phyloP scores from a whole-genome alignment of 768 basidiomycete species.

The Lactifluus rugatus region DNA sequence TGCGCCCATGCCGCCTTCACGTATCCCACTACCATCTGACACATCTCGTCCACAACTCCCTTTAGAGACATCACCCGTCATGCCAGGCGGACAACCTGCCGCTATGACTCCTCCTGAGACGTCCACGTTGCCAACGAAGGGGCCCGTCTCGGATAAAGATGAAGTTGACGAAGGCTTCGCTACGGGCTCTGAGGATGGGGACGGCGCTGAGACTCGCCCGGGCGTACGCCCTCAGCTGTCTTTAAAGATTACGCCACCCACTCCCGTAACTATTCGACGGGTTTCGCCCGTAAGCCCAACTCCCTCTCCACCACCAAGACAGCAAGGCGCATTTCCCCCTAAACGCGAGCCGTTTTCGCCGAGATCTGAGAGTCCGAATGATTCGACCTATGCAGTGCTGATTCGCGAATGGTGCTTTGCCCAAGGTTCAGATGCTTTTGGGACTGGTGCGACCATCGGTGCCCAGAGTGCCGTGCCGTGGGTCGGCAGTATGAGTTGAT shows the following conservation, averaged over 20 bases:
- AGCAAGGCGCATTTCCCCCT: slow-evolving; percentile 12
- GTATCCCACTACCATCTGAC: background rate
- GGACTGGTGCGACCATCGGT: background rate
- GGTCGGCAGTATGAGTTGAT: slow-evolving; percentile 14
- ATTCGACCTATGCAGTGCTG: slow-evolving; percentile 16
- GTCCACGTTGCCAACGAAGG: background rate
- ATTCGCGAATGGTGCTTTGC: slow-evolving; percentile 22
- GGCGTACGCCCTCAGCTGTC: slow-evolving; percentile 11
- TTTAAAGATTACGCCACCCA: slow-evolving; percentile 7
- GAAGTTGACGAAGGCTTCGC: slow-evolving; percentile 19
- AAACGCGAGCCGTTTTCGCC: slow-evolving; percentile 6
- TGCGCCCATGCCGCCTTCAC: slow-evolving; percentile 10
- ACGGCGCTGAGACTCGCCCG: slow-evolving; percentile 1
- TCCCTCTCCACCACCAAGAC: slow-evolving; percentile 13
- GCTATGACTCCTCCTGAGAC: background rate
- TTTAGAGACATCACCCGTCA: background rate
- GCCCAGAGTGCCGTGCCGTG: slow-evolving; percentile 14
- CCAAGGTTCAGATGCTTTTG: slow-evolving; percentile 14
- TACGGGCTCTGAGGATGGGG: slow-evolving; percentile 16
- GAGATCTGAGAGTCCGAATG: background rate
- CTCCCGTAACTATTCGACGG: slow-evolving; percentile 1
- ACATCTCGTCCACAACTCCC: background rate
- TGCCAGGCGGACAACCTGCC: slow-evolving; percentile 7
- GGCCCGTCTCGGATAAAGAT: background rate
- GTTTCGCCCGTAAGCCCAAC: slow-evolving; percentile 2